A percentile compares a stretch with the other conserved stretches of the same genome.
phyloP scores from a whole-genome alignment of 1,284 basidiomycete species.

The Pseudozyma pruni region DNA sequence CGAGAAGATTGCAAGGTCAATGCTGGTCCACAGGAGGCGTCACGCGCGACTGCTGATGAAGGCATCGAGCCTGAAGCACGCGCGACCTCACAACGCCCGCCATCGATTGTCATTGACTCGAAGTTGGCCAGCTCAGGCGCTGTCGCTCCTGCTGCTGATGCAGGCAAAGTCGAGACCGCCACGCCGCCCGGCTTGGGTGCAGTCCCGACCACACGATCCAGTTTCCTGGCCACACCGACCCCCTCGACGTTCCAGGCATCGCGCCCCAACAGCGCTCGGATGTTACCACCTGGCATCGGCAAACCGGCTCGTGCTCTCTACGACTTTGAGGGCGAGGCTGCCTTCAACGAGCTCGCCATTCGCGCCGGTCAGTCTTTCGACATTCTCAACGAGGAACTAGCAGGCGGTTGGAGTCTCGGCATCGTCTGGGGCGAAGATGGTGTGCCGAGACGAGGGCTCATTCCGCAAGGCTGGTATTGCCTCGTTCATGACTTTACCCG shows the following conservation, averaged over 20 bases:
- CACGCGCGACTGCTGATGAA: too few species aligned
- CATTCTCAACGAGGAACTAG: conserved; percentile 54
- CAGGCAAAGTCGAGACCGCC: too few species aligned
- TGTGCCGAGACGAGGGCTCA: conserved; percentile 46
- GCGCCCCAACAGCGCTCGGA: conserved; percentile 11
- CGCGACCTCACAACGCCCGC: conserved; percentile 6
- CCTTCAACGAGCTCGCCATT: conserved; percentile 57
- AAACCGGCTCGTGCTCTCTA: conserved; percentile 53
- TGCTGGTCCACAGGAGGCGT: too few species aligned
- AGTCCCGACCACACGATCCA: not conserved
- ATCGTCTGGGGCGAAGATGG: conserved; percentile 36
- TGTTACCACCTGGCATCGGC: conserved; percentile 39
- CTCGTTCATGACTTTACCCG: conserved; percentile 51
- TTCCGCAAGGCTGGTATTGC: conserved; percentile 59
- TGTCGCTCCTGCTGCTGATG: too few species aligned
- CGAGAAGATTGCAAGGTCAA: too few species aligned
- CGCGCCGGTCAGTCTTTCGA: conserved; percentile 53
- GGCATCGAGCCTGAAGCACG: too few species aligned
- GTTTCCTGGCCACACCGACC: not conserved
- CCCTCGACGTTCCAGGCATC: conserved; percentile 7
- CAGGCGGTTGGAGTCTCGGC: conserved; percentile 59
- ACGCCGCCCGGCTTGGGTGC: too few species aligned
- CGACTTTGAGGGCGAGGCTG: conserved; percentile 54
- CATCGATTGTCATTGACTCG: conserved; percentile 15
- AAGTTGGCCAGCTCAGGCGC: conserved; percentile 1